Conservation (phyloP, 345 rosid species). For the Durio zibethinus region DNA sequence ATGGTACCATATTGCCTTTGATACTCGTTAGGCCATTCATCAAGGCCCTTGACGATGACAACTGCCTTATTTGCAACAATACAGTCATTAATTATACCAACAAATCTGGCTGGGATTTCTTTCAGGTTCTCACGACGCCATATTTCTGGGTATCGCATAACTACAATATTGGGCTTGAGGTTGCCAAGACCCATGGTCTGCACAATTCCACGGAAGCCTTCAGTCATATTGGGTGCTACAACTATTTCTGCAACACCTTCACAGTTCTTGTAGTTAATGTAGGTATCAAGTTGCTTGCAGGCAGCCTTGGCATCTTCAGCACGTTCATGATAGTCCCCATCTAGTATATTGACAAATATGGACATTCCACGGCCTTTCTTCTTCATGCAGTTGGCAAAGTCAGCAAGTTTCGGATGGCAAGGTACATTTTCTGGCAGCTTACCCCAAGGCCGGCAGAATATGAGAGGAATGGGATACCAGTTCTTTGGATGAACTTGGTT, state of each 20-base stretch:
- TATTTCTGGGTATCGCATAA: conserved; percentile 98
- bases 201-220: conserved; percentile 95
- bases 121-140: conserved; percentile 95
- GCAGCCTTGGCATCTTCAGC: conserved; percentile 98
- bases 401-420: conserved; percentile 98
- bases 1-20: conserved; percentile 95
- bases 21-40: conserved; percentile 99
- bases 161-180: conserved; percentile 95
- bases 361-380: conserved; percentile 99
- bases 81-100: conserved; percentile 30
- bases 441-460: conserved; percentile 99
- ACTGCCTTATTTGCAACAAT: conserved; percentile 86
- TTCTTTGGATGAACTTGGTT: conserved; percentile 99
- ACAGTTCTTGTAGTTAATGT: conserved; percentile 88
- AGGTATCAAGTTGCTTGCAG: conserved; percentile 80
- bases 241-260: conserved; percentile 99
- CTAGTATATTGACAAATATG: conserved; percentile 78
- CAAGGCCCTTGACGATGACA: conserved; percentile 96
- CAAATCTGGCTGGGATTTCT: conserved; percentile 90
- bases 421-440: conserved; percentile 98
- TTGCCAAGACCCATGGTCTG: conserved; percentile 99
- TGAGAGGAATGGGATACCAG: conserved; percentile 97
- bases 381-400: conserved; percentile 99
- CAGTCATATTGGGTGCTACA: conserved; percentile 97
- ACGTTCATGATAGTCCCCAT: conserved; percentile 90